Conservation (phyloP, 176 grass and related monocot species). For the Saccharum officinarum region DNA sequence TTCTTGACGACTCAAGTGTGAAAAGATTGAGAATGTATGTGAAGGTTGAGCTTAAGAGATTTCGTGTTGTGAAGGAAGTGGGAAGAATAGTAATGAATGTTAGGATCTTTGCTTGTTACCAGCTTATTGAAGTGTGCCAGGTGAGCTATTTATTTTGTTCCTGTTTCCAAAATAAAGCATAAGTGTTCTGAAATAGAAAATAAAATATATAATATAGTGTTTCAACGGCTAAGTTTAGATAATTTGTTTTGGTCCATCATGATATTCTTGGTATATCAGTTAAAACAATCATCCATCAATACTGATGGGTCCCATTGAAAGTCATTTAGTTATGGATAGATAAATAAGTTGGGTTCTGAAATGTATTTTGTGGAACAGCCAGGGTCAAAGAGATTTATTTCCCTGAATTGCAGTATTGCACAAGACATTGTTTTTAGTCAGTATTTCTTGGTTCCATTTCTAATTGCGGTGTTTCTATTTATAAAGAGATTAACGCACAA, state of each 20-base stretch:
- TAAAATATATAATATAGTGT: neutral
- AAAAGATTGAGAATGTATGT: slow-evolving; percentile 75
- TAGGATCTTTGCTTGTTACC: slow-evolving; percentile 76
- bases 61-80: slow-evolving; percentile 59
- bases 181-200: neutral
- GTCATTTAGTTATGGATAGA: neutral
- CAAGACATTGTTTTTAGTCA: neutral
- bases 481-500: neutral
- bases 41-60: slow-evolving; percentile 66
- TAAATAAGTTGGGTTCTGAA: neutral
- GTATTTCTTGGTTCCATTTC: neutral
- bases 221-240: neutral
- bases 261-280: slow-evolving; percentile 3
- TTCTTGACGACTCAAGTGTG: slow-evolving; percentile 24
- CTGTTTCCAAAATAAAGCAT: neutral
- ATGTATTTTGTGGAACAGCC: neutral
- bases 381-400: neutral
- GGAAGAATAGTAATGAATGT: slow-evolving; percentile 74
- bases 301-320: neutral
- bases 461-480: neutral
- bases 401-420: neutral
- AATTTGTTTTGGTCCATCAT: neutral
- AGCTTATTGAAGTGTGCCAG: slow-evolving; percentile 88
- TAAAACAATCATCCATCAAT: neutral
- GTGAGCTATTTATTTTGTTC: slow-evolving; percentile 38